A percentile compares a stretch with the other conserved stretches of the same genome.
Evolutionary conservation across 768 basidiomycete genomes (phyloP).

Genomic region (Boletus rex-veris): DNA sequence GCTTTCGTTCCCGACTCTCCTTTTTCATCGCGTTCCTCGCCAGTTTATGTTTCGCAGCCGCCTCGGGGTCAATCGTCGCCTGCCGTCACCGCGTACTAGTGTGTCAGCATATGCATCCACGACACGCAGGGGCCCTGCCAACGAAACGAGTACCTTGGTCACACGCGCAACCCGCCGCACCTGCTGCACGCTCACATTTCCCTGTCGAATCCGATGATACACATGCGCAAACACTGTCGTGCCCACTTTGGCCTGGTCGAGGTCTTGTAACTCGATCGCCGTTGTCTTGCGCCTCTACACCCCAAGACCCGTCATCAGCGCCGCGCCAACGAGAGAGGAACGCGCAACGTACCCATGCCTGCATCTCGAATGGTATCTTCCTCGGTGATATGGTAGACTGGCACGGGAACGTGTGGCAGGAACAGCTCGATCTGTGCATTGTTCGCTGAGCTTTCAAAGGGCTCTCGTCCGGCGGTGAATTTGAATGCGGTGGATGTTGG

Average conservation of each 20-base stretch:
- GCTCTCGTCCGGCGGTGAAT: slow-evolving; percentile 85
- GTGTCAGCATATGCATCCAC: too few relatives aligned
- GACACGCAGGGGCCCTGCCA: too few relatives aligned
- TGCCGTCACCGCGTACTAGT: slow-evolving; percentile 25
- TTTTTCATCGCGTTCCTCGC: slow-evolving; percentile 76
- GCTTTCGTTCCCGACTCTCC: slow-evolving; percentile 81
- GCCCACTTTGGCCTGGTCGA: slow-evolving; percentile 56
- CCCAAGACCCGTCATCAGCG: too few relatives aligned
- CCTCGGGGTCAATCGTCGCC: slow-evolving; percentile 50
- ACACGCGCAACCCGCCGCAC: slow-evolving; percentile 66
- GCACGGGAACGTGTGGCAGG: too few relatives aligned
- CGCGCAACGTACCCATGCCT: too few relatives aligned
- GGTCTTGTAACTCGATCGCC: too few relatives aligned
- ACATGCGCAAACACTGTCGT: too few relatives aligned
- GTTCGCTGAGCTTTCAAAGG: slow-evolving; percentile 74
- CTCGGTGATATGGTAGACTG: too few relatives aligned
- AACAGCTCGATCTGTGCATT: slow-evolving; percentile 37
- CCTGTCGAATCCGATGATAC: too few relatives aligned
- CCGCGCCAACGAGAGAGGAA: too few relatives aligned
- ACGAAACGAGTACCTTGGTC: slow-evolving; percentile 35
- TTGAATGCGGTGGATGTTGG: slow-evolving; percentile 93
- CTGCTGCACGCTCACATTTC: slow-evolving; percentile 53
- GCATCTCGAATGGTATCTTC: too few relatives aligned
- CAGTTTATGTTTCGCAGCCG: slow-evolving; percentile 69
- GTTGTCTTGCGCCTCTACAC: too few relatives aligned